Evolutionary conservation across 345 rosid species (phyloP).

Genomic region (Lenwebbia sp.): DNA sequence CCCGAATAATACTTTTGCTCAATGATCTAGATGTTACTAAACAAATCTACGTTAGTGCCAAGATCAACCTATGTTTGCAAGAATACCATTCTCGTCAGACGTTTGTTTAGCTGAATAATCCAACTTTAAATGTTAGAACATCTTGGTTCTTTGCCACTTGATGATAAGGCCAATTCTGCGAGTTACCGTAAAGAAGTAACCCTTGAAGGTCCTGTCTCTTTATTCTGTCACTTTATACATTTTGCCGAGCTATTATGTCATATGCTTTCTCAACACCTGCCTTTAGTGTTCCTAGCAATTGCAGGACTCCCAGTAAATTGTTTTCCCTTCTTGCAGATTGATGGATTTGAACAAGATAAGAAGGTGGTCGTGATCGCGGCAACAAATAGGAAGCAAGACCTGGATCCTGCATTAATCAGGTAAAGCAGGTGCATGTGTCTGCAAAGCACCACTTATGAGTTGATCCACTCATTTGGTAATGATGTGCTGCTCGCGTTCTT

Average conservation of each 20-base stretch:
- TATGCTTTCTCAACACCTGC: background rate
- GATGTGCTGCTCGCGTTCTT: background rate
- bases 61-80: background rate
- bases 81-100: background rate
- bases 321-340: slow-evolving; percentile 43
- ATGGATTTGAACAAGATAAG: slow-evolving; percentile 93
- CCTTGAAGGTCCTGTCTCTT: background rate
- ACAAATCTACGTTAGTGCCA: background rate
- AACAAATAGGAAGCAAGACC: slow-evolving; percentile 92
- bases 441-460: background rate
- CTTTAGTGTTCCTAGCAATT: background rate
- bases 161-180: background rate
- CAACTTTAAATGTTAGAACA: background rate
- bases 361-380: slow-evolving; percentile 89
- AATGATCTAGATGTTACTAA: background rate
- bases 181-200: background rate
- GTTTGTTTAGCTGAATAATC: background rate
- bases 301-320: background rate
- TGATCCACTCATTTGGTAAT: background rate
- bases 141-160: background rate
- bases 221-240: background rate
- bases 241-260: background rate
- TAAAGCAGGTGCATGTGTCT: background rate
- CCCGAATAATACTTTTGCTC: background rate
- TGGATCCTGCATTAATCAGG: slow-evolving; percentile 94